Evolutionary conservation across 148 eudicot species (phyloP), one percentile per base, ranked within the genome.

Genomic region (Diospyros lotus): DNA sequence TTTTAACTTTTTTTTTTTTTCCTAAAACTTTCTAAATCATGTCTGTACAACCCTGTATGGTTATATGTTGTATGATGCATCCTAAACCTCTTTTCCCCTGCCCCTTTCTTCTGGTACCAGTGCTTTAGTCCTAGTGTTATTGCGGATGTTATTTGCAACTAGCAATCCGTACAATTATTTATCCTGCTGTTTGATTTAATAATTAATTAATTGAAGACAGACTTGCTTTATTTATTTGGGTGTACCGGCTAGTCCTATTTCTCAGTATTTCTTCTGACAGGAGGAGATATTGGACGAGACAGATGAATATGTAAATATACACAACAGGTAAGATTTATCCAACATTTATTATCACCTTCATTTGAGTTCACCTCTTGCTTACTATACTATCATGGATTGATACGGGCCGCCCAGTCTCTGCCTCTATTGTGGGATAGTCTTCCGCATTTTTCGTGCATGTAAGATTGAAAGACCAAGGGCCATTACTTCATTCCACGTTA

Each of bases 261-360:
- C 38, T 53, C 58, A 38, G 48, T 72, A 40, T 58, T 66, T 72
- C 48, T 59, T 70, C 55, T 43, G 60, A 65, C 89, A 95, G 98
- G 98, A 95, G 89, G 98, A 95, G 79, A 95, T 95, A 84, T 64
- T 95, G 79, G 97, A 95, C 74, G 98, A 95, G 82, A 95, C 98
- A 14, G 98, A 95, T 76, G 98, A 95, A 64, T 95, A 95, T 75
- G 98, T 95, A 41, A 95, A 95, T 78, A 95, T 92, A 69, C 98
- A 95, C 83, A 95, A 95, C 86, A 84, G 97, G 98, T 92, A 71
- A 73, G 59, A 39, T 69, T 41, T 54, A 58, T 10, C 15, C 8
- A 1, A 9, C n/a, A 51, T 43, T 53, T 54, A 17, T 64, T 54
- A 10, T 12, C 4, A 14, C 40, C 5, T 42, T 64, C 60, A 28